Base-by-base conservation (phyloP, 2,329 filamentous ascomycete species). In the Fusarium vanettenii region DNA sequence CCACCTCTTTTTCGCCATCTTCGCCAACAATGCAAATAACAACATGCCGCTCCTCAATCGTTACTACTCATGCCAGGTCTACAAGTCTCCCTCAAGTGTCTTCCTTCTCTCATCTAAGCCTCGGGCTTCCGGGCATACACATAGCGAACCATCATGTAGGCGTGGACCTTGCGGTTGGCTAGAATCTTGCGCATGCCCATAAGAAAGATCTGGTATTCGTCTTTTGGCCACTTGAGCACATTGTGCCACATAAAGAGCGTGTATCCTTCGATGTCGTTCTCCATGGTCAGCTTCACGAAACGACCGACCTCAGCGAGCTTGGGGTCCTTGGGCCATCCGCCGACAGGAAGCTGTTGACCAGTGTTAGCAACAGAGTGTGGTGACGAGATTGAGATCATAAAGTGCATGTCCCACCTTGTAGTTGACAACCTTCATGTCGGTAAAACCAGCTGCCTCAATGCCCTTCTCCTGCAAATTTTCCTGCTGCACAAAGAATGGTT, bases 261-360 rank as follows among this genome's bases (percentile, higher is more conserved):
- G 18, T 77, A 77, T 9, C 75, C 76, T 68, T 78, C 76, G 6
- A 78, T 57, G 45, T 78, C 76, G 16, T 78, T 78, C 45, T 78
- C 76, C 50, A 78, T 18, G 5, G 76, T 78, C n/a, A 75, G 14
- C 6, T 66, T 73, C 41, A 78, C 69, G 16, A 69, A 76, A 25
- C 69, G 69, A 29, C 75, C 75, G 2, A 74, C 64, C 52, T 76
- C 71, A 11, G 66, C 70, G 22, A 77, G 71, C 29, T 71, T 78
- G 20, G 61, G 45, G 6, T 77, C 71, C n/a, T 71, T 76, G 57
- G 75, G 52, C 75, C 75, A 77, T 8, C 73, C 73, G 8, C 75
- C 75, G 2, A 77, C 71, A 7, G 75, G 75, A 31, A 78, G 35
- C 75, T 77, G 10, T 33, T 29, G 16, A 2, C 3, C 14, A 50